Evolutionary conservation across 192 early-diverging fungal genomes (phyloP).

Genomic region (Linnemannia hyalina): DNA sequence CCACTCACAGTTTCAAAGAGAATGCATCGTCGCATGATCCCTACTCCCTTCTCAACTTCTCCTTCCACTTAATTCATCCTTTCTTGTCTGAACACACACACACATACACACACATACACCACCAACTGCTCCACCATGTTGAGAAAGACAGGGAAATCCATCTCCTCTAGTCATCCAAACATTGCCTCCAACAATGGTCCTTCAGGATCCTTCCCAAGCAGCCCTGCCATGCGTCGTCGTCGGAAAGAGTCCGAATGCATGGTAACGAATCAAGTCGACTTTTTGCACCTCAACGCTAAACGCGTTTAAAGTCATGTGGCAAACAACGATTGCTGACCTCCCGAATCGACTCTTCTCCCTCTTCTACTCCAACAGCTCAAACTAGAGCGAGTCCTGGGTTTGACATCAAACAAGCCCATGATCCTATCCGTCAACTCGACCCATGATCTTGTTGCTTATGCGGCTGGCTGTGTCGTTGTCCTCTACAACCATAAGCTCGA

Average conservation of each 20-base stretch:
- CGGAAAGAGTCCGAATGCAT: slow-evolving; percentile 43
- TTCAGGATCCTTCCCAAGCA: slow-evolving; percentile 6
- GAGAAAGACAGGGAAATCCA: slow-evolving; percentile 4
- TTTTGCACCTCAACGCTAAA: background rate
- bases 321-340: background rate
- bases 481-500: slow-evolving; percentile 81
- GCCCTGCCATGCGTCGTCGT: slow-evolving; percentile 45
- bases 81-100: background rate
- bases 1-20: background rate
- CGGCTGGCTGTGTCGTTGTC: slow-evolving; percentile 80
- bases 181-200: background rate
- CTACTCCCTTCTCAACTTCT: background rate
- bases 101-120: background rate
- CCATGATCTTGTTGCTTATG: slow-evolving; percentile 76
- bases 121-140: background rate
- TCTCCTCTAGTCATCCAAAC: background rate
- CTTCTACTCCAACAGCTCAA: slow-evolving; percentile 55
- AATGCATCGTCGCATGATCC: background rate
- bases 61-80: background rate
- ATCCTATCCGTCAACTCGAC: slow-evolving; percentile 65
- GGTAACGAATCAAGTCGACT: background rate
- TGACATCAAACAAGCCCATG: slow-evolving; percentile 67
- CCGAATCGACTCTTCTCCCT: background rate
- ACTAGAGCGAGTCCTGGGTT: slow-evolving; percentile 77
- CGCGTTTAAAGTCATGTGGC: background rate